A percentile compares a stretch with the other conserved stretches of the same genome.
These are phyloP conservation scores for Coniella lustricola DNA, from an alignment of 2,329 filamentous ascomycete genomes.

Conservation along the genomic window DNA sequence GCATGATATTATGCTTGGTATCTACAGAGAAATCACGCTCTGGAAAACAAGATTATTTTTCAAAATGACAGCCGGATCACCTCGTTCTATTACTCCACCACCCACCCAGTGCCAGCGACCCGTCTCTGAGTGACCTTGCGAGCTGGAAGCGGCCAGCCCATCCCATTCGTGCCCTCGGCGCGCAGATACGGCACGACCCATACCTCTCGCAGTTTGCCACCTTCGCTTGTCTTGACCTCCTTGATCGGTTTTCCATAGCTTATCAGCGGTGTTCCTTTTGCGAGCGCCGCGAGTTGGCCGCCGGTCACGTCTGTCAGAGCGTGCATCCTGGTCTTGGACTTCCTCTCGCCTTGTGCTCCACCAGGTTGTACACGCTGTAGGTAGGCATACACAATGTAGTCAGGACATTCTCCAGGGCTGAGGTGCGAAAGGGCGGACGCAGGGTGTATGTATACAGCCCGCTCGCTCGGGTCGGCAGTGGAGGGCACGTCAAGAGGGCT, in stretches of 20 bases:
- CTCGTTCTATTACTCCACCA: constrained; percentile 43
- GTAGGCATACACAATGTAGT: constrained; percentile 81
- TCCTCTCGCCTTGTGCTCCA: constrained; percentile 45
- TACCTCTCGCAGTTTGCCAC: constrained; percentile 55
- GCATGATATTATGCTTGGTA: too few species aligned
- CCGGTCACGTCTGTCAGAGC: constrained; percentile 73
- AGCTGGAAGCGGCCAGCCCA: constrained; percentile 81
- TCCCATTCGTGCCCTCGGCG: constrained; percentile 57
- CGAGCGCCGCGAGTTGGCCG: constrained; percentile 68
- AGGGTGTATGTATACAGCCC: constrained; percentile 81
- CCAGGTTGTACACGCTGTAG: constrained; percentile 61
- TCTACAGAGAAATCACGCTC: too few species aligned
- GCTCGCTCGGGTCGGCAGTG: constrained; percentile 41
- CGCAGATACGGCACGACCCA: constrained; percentile 76
- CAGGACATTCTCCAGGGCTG: constrained; percentile 66
- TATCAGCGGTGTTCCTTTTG: constrained; percentile 77
- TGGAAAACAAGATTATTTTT: background rate
- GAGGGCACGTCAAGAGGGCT: constrained; percentile 52
- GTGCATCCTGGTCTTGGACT: constrained; percentile 76
- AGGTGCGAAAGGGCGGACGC: constrained; percentile 70
- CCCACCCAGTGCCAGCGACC: constrained; percentile 66
- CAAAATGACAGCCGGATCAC: too few species aligned
- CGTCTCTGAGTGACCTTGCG: constrained; percentile 77
- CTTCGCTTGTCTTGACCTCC: constrained; percentile 51
- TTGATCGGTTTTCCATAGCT: constrained; percentile 87